Base-by-base conservation (phyloP, 2,329 filamentous ascomycete species). In the Sporothrix dimorphospora region DNA sequence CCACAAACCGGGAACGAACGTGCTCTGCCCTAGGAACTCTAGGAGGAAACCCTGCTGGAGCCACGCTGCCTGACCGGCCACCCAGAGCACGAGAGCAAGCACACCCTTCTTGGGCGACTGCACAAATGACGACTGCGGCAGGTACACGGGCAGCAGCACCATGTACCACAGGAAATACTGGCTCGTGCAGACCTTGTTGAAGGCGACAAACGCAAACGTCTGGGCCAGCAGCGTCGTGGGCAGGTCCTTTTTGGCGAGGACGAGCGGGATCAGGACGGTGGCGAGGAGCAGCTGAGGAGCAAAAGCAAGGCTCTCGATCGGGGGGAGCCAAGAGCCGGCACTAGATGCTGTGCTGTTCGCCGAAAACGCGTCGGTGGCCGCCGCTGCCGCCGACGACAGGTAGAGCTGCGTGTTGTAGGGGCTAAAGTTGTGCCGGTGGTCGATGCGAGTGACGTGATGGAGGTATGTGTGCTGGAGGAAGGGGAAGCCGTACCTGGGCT, bases 81-180 rank as follows among this genome's bases (percentile, higher is more conserved):
- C 82, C 96, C 96, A 99, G 4, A 94, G 81, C 1, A 82, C 77
- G 6, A 93, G 83, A 0, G 92, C 92, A 0, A 83, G 77, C 1
- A 92, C 73, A 1, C 96, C 96, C 3, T 91, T 81, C 6, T 78
- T 78, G 0, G 88, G 88, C 2, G 82, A 85, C 4, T 80, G 85
- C 0, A 97, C 82, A 16, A 98, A 86, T 0, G 91, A 91, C 0
- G 94, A 98, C 49, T 83, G 83, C 0, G 95, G 94, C 0, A 99
- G 90, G 79, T 98, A 97, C 67, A 98, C 90, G 0, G 96, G 96
- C 2, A 98, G 85, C 77, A 99, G 93, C 75, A 98, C 89, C 81
- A 98, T 90, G 81, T 99, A 98, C 96, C 96, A 99, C 67, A 99
- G 88, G 81, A 99, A 99, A 81, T 99, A 99, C 94, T 98, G 95